A percentile compares a stretch with the other conserved stretches of the same genome.
Conservation (phyloP, 352 stramenopile genomes). For the Blastocystis sp. region DNA sequence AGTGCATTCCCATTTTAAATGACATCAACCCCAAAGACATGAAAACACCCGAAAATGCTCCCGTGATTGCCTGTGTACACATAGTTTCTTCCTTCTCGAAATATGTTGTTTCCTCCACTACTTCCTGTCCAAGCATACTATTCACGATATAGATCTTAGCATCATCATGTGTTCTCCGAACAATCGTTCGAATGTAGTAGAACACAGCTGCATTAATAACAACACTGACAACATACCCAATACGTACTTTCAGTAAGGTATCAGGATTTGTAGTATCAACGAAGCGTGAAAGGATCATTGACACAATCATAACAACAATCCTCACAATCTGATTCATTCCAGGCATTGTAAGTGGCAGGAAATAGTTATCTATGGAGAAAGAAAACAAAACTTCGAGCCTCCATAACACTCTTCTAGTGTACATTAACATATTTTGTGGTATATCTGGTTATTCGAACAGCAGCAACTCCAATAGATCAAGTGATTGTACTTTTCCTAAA, state of each 20-base stretch:
- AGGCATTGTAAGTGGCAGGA: not conserved
- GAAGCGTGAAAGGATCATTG: conserved; percentile 55
- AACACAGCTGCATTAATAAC: conserved; percentile 5
- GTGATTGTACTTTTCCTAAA: not conserved
- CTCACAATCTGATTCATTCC: not conserved
- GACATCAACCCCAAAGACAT: conserved; percentile 59
- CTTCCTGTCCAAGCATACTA: conserved; percentile 33
- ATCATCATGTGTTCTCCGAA: conserved; percentile 48
- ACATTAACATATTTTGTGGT: not conserved
- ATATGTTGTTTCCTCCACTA: conserved; percentile 56
- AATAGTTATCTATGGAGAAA: not conserved
- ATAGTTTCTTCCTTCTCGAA: conserved; percentile 50
- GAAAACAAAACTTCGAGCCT: not conserved
- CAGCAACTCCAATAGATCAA: not conserved
- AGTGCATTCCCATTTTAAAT: conserved; percentile 52
- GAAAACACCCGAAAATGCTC: not conserved
- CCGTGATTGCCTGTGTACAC: conserved; percentile 45
- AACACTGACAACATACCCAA: conserved; percentile 47
- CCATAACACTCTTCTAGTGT: not conserved
- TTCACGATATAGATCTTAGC: conserved; percentile 60
- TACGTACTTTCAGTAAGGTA: conserved; percentile 14
- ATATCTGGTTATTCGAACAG: too few species aligned
- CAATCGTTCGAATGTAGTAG: conserved; percentile 39
- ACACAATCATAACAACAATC: conserved; percentile 18
- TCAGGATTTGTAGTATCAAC: conserved; percentile 59